A percentile compares a stretch with the other conserved stretches of the same genome.
phyloP scores from a whole-genome alignment of 495 filamentous ascomycete species.

The Penicillium waksmanii region DNA sequence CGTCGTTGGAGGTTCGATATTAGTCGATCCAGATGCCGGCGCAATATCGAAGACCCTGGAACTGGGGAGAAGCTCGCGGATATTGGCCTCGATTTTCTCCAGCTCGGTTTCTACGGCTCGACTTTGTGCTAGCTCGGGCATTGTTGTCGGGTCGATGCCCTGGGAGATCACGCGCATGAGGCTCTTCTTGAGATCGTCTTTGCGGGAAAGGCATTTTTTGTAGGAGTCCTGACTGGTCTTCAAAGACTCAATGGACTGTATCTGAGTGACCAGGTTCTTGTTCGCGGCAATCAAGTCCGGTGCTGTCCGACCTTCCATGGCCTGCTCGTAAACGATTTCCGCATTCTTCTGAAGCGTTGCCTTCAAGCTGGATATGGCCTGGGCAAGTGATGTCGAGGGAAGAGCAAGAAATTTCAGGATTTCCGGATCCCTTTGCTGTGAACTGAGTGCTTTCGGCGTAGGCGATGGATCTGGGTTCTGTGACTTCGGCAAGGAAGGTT shows the following conservation, averaged over 20 bases:
- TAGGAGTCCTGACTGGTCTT: conserved; percentile 34
- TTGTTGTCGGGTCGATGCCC: conserved; percentile 37
- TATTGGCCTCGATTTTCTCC: conserved; percentile 36
- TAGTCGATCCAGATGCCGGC: background rate
- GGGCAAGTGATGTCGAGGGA: conserved; percentile 24
- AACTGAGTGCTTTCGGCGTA: conserved; percentile 23
- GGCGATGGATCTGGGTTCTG: conserved; percentile 17
- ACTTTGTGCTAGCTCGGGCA: conserved; percentile 43
- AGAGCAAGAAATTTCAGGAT: conserved; percentile 38
- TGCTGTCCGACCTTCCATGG: conserved; percentile 44
- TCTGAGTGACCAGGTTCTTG: conserved; percentile 35
- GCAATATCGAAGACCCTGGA: conserved; percentile 24
- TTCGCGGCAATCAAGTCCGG: conserved; percentile 44
- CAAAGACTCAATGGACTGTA: conserved; percentile 40
- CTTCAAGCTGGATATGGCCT: conserved; percentile 28
- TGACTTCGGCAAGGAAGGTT: background rate
- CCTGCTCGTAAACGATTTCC: conserved; percentile 42
- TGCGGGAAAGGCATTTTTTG: conserved; percentile 30
- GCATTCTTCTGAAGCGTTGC: conserved; percentile 41
- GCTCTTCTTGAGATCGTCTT: conserved; percentile 35
- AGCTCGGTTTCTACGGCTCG: conserved; percentile 39
- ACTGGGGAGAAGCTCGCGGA: conserved; percentile 34
- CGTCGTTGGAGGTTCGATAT: background rate
- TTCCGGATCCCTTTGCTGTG: conserved; percentile 28
- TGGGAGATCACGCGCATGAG: conserved; percentile 41